These are phyloP conservation scores for Jatropha podagrica DNA, from an alignment of 441 rosid genomes.

Conservation along the genomic window DNA sequence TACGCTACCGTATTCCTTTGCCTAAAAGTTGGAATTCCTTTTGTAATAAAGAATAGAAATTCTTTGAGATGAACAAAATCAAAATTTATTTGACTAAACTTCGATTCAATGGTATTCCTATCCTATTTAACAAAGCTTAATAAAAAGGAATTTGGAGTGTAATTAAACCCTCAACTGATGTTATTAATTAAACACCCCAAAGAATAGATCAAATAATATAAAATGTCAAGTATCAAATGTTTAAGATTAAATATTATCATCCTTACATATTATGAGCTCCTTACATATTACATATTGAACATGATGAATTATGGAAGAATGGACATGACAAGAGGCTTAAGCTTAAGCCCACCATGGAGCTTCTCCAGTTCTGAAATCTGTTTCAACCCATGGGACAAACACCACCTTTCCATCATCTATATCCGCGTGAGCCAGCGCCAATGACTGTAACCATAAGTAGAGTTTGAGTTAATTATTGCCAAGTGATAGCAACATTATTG, in stretches of 20 bases:
- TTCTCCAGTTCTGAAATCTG: slow-evolving; percentile 96
- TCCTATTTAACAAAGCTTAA: too few species aligned
- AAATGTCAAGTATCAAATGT: neutral
- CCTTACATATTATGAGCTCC: neutral
- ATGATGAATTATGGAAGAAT: neutral
- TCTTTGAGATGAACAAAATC: too few species aligned
- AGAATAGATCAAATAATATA: neutral
- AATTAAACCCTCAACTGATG: too few species aligned
- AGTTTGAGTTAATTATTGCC: neutral
- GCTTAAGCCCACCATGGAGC: slow-evolving; percentile 93
- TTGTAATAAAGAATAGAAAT: too few species aligned
- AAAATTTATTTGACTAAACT: too few species aligned
- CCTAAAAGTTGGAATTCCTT: too few species aligned
- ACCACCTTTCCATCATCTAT: slow-evolving; percentile 80
- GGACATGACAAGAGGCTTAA: slow-evolving; percentile 19
- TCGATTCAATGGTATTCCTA: too few species aligned
- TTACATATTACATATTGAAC: slow-evolving; percentile 4
- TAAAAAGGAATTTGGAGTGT: too few species aligned
- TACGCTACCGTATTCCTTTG: too few species aligned
- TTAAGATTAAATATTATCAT: slow-evolving; percentile 3
- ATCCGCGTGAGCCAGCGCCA: slow-evolving; percentile 88
- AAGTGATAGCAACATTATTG: neutral
- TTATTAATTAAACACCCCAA: neutral
- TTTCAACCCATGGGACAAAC: slow-evolving; percentile 88
- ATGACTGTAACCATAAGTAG: slow-evolving; percentile 44